Evolutionary conservation across 345 rosid species (phyloP), one percentile per base, ranked within the genome.

Genomic region (Adansonia digitata): DNA sequence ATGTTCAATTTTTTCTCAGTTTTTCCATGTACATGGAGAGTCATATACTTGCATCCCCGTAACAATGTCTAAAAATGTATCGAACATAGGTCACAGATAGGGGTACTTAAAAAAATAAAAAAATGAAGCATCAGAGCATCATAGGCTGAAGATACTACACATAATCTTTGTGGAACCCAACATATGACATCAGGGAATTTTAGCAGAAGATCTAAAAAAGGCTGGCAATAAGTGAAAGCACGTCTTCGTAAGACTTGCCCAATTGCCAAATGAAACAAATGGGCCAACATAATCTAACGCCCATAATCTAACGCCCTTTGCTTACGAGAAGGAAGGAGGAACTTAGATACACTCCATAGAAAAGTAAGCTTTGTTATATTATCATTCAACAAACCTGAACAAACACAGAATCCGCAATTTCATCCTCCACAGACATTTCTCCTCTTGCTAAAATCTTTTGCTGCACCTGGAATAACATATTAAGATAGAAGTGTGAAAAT

Each of bases 381-480:
- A 2, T 31, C 57, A 74, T 37, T 74, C 46, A 61, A 81, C 90
- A 74, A 52, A 91, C 99, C 98, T 95, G 94, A 76, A 93, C 80
- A 57, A 95, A 95, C 61, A 95, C 97, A 12, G 96, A 86, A 80
- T 95, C 98, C 1, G 96, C 96, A 34, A 95, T 95, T 85, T 91
- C 96, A 80, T 93, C 99, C 75, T 95, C 99, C 17, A 69, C 87
- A 1, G 93, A 89, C 39, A 84, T 77, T 62, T 86, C 91, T 78
- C 90, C 96, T 78, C 99, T 86, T 15, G 81, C 84, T 73, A 78
- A 79, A 70, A 90, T 87, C 81, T 82, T 93, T 72, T 86, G 87
- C 75, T 93, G 99, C 83, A 90, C 83, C 98, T 94, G 83, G 76
- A 62, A 77, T 18, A 55, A 9, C 11, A 62, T 31, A 66, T 57